These are phyloP conservation scores for Eucalyptus pumila DNA, from an alignment of 345 rosid species.

Conservation along the genomic window DNA sequence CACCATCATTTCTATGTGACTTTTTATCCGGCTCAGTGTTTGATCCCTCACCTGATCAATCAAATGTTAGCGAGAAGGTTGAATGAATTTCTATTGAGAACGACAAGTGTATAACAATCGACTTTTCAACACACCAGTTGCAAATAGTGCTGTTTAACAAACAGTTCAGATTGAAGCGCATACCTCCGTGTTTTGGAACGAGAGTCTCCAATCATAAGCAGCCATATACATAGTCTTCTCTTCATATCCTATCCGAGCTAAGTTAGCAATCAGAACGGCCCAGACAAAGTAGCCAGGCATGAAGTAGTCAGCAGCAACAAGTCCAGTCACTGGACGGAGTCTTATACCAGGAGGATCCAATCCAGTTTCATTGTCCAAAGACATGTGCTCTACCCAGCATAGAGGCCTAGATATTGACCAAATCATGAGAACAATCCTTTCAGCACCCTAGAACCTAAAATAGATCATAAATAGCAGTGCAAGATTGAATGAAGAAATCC, in stretches of 20 bases:
- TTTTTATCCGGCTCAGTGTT: constrained; percentile 74
- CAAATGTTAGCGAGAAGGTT: neutral
- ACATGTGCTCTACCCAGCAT: constrained; percentile 97
- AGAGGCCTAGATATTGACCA: constrained; percentile 47
- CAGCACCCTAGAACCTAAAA: neutral
- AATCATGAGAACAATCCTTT: neutral
- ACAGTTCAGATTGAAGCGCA: neutral
- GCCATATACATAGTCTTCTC: constrained; percentile 98
- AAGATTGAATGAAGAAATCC: neutral
- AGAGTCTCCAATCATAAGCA: constrained; percentile 92
- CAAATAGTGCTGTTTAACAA: neutral
- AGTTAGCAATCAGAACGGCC: constrained; percentile 94
- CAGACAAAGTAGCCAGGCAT: constrained; percentile 94
- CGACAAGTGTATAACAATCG: neutral
- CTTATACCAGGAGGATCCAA: constrained; percentile 81
- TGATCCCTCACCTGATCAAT: constrained; percentile 71
- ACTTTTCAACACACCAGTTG: neutral
- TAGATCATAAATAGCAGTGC: neutral
- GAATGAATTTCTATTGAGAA: neutral
- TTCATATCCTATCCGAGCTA: constrained; percentile 92
- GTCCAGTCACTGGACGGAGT: constrained; percentile 79
- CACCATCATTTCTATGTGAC: constrained; percentile 76
- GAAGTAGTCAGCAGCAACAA: constrained; percentile 98
- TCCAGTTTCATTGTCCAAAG: constrained; percentile 92
- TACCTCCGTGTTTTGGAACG: constrained; percentile 96